Evolutionary conservation across 768 basidiomycete genomes (phyloP).

Genomic region (Kwoniella pini): DNA sequence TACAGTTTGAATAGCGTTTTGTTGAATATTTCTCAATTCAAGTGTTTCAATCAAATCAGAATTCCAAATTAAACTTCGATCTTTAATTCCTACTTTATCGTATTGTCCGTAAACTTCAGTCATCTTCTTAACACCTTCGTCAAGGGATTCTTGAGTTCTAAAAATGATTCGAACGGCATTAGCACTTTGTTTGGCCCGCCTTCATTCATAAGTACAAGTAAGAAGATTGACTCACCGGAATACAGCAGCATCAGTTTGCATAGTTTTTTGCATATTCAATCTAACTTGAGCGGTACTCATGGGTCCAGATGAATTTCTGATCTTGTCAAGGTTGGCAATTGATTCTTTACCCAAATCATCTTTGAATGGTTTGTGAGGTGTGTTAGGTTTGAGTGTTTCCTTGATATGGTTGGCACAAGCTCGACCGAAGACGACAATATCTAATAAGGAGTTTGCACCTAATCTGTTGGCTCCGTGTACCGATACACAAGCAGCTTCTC

Average conservation of each 20-base stretch:
- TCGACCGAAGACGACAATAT: constrained; percentile 98
- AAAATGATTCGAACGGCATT: too few species aligned
- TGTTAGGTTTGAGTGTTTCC: constrained; percentile 83
- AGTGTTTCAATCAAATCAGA: constrained; percentile 96
- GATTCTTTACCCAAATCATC: constrained; percentile 81
- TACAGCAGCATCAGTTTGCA: constrained; percentile 97
- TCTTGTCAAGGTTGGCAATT: constrained; percentile 81
- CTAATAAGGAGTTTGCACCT: constrained; percentile 96
- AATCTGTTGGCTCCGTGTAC: constrained; percentile 99
- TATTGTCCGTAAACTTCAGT: constrained; percentile 82
- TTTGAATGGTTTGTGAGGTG: constrained; percentile 83
- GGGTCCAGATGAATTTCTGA: constrained; percentile 73
- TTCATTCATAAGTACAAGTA: background rate
- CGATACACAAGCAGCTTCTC: constrained; percentile 97
- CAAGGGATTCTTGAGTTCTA: constrained; percentile 82
- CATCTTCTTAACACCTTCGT: constrained; percentile 89
- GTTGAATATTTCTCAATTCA: constrained; percentile 92
- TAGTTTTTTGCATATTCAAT: constrained; percentile 96
- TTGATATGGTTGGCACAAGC: constrained; percentile 98
- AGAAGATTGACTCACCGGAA: constrained; percentile 63
- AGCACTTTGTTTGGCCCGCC: too few species aligned
- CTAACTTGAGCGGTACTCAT: constrained; percentile 87
- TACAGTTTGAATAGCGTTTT: constrained; percentile 94
- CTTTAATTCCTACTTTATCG: constrained; percentile 91
- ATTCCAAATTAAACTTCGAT: constrained; percentile 99